Evolutionary conservation across 768 basidiomycete species (phyloP).

Genomic region (Asterophora lycoperdoides): DNA sequence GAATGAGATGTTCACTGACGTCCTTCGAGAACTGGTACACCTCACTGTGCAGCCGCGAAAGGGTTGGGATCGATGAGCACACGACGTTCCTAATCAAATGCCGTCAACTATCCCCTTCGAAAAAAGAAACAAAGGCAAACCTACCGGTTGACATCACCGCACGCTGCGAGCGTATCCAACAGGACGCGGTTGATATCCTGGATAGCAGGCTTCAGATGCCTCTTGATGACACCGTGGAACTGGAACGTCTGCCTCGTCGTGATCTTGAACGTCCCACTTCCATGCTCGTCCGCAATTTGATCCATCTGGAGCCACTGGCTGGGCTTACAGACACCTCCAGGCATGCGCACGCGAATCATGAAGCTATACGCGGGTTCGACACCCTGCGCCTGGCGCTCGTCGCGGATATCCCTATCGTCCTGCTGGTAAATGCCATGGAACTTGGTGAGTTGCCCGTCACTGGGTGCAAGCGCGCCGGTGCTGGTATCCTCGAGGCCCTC

Average conservation of each 20-base stretch:
- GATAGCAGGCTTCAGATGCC: conserved; percentile 92
- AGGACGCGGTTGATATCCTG: conserved; percentile 90
- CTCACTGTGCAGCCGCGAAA: conserved; percentile 81
- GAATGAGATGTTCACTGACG: conserved; percentile 83
- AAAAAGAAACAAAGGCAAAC: conserved; percentile 13
- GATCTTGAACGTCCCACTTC: conserved; percentile 91
- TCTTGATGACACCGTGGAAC: conserved; percentile 98
- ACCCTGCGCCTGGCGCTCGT: conserved; percentile 89
- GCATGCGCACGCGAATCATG: conserved; percentile 98
- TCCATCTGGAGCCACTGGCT: conserved; percentile 95
- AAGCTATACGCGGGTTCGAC: conserved; percentile 95
- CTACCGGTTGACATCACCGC: conserved; percentile 95
- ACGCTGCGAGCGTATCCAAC: conserved; percentile 95
- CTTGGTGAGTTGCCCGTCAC: conserved; percentile 94
- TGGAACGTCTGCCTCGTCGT: conserved; percentile 99
- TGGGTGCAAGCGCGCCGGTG: conserved; percentile 88
- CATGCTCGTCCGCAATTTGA: conserved; percentile 93
- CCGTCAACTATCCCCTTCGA: not conserved
- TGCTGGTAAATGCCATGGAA: conserved; percentile 97
- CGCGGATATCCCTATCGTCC: conserved; percentile 97
- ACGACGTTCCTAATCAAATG: conserved; percentile 69
- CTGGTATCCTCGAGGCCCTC: conserved; percentile 84
- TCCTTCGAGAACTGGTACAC: conserved; percentile 82
- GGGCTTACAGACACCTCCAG: conserved; percentile 90
- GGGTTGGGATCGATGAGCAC: conserved; percentile 84